Evolutionary conservation across 2,329 filamentous ascomycete species (phyloP), one percentile per base, ranked within the genome.

Genomic region (Diplodia intermedia): DNA sequence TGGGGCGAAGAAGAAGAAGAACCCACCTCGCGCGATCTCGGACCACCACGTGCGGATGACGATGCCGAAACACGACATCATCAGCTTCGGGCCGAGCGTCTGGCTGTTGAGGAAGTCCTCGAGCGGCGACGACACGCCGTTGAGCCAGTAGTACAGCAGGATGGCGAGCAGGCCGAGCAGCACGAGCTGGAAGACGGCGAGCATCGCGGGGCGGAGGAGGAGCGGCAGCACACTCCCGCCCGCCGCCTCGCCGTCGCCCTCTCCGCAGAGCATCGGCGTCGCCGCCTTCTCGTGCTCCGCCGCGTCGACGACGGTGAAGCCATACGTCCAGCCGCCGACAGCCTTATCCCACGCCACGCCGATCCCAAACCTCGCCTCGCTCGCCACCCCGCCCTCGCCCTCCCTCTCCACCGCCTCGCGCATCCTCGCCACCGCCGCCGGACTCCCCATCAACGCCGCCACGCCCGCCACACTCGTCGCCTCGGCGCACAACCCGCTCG

Each of bases 21-120:
- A 33, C 31, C 7, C 1, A 36, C 33, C 33, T 36, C 33, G 33
- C 3, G 33, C 33, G 36, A 70, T 68, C 62, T 67, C 68, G 50
- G 62, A n/a, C 65, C 53, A 66, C 40, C 55, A 70, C 18, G 65
- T 43, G 29, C 68, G 65, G 23, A 67, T 66, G 20, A 49, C 4
- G 14, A 70, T 57, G 18, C 69, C 66, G 12, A 69, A 38, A 15
- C 29, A 49, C 2, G 69, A 60, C 69, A 70, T 70, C 56, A 70
- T 68, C 4, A 69, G 31, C 4, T 65, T 50, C 14, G 68, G 56
- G 18, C 69, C 69, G 26, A 67, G 67, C 0, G 65, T 57, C 14
- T 69, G 23, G 52, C 69, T 69, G 56, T 70, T 62, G 66, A 70
- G 66, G 52, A 69, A 70, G 55, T 70, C 62, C 36, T 70, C 66